A percentile compares a stretch with the other conserved stretches of the same genome.
phyloP scores from a whole-genome alignment of 1,284 basidiomycete species.

The Porogramme epimiltina region DNA sequence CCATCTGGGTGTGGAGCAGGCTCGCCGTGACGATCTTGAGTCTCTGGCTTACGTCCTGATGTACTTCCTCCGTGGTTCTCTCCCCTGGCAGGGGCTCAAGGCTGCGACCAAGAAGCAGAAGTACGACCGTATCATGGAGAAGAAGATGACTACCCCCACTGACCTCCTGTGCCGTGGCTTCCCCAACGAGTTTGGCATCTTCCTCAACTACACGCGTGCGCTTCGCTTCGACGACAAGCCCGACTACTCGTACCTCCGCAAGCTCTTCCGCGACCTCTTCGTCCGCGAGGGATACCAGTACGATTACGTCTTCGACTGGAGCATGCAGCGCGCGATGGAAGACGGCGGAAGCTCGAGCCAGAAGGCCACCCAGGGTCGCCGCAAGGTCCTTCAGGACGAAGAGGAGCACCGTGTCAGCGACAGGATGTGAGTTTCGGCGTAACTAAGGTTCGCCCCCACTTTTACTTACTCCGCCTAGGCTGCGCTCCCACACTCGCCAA shows the following conservation, averaged over 20 bases:
- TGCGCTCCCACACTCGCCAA: constrained; percentile 83
- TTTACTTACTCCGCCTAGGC: constrained; percentile 46
- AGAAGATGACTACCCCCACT: constrained; percentile 99
- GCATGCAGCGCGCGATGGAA: constrained; percentile 79
- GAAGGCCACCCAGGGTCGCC: constrained; percentile 62
- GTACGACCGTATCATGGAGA: constrained; percentile 99
- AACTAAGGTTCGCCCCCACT: constrained; percentile 27
- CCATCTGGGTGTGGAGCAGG: constrained; percentile 96
- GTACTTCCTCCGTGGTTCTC: constrained; percentile 96
- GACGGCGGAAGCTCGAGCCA: constrained; percentile 59
- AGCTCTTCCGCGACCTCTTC: constrained; percentile 97
- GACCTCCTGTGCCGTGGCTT: constrained; percentile 95
- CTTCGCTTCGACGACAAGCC: constrained; percentile 98
- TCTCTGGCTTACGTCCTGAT: constrained; percentile 96
- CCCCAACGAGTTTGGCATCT: constrained; percentile 97
- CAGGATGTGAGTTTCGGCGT: constrained; percentile 63
- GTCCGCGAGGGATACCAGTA: constrained; percentile 97
- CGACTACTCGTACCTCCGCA: constrained; percentile 97
- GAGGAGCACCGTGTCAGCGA: constrained; percentile 77
- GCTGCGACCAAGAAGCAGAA: constrained; percentile 99
- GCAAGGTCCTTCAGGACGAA: constrained; percentile 80
- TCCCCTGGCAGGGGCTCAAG: constrained; percentile 98
- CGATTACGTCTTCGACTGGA: constrained; percentile 99
- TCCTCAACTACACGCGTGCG: constrained; percentile 96
- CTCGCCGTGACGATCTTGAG: constrained; percentile 94